Evolutionary conservation across 106 monocot genomes (phyloP).

Genomic region (Dendrobium nobile): DNA sequence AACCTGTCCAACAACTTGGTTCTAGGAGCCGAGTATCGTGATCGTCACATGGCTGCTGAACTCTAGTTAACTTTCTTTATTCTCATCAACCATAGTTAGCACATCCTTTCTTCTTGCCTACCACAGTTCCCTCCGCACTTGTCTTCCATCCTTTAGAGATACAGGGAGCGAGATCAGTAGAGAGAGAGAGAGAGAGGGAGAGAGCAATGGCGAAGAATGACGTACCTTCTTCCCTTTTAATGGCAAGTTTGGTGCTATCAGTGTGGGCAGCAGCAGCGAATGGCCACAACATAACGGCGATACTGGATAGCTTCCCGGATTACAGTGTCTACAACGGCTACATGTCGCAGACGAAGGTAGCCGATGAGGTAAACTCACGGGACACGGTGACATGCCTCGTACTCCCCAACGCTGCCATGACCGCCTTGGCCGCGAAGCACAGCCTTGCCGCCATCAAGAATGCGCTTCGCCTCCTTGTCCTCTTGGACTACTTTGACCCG

Average conservation of each 20-base stretch:
- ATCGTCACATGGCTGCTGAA: constrained; percentile 1
- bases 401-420: constrained; percentile 64
- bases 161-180: constrained; percentile 11
- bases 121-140: not conserved
- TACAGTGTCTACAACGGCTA: constrained; percentile 72
- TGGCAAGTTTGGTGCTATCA: not conserved
- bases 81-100: not conserved
- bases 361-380: constrained; percentile 77
- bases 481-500: constrained; percentile 86
- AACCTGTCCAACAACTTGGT: not conserved
- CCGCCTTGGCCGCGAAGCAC: constrained; percentile 46
- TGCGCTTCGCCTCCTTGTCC: constrained; percentile 79
- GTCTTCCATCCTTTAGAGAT: not conserved
- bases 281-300: constrained; percentile 68
- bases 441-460: constrained; percentile 67
- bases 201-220: constrained; percentile 8
- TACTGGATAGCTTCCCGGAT: constrained; percentile 48
- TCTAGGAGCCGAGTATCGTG: not conserved
- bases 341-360: constrained; percentile 65
- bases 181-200: constrained; percentile 10
- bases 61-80: not conserved
- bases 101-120: no score
- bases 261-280: not conserved
- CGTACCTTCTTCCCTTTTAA: not conserved
- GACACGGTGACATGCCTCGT: constrained; percentile 74